A percentile compares a stretch with the other conserved stretches of the same genome.
phyloP scores from a whole-genome alignment of 73 alveolate species.

The Uronychia binucleata region DNA sequence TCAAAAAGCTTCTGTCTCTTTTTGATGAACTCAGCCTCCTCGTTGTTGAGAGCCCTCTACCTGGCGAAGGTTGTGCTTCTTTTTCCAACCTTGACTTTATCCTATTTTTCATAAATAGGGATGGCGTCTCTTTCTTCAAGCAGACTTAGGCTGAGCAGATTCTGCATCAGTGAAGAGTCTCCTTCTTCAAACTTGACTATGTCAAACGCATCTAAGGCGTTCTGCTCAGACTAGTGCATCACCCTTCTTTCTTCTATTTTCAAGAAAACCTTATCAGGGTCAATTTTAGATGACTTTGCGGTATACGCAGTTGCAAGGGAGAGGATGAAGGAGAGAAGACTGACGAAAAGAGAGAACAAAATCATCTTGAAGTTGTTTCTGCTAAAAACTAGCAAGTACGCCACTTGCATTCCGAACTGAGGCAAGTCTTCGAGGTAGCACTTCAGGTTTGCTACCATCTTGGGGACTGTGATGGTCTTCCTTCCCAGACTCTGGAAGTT shows the following conservation, averaged over 20 bases:
- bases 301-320: neutral
- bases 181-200: neutral
- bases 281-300: neutral
- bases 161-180: neutral
- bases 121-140: neutral
- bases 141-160: neutral
- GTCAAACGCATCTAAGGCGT: neutral
- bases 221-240: neutral
- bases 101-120: neutral
- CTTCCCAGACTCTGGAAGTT: slow-evolving; percentile 30
- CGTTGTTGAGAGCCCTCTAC: neutral
- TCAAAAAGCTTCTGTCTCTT: neutral
- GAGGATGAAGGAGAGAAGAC: neutral
- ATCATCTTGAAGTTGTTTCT: neutral
- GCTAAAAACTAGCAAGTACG: neutral
- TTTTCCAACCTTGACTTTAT: no score
- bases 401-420: slow-evolving; percentile 20
- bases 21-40: neutral
- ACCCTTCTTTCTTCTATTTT: neutral
- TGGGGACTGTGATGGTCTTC: slow-evolving; percentile 35
- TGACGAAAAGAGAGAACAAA: neutral
- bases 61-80: neutral
- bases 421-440: slow-evolving; percentile 34
- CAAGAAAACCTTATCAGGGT: neutral
- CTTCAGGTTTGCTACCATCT: slow-evolving; percentile 22